A percentile compares a stretch with the other conserved stretches of the same genome.
Evolutionary conservation across 805 yeast species (phyloP).

Genomic region (Yamadazyma takamatsuzukensis): DNA sequence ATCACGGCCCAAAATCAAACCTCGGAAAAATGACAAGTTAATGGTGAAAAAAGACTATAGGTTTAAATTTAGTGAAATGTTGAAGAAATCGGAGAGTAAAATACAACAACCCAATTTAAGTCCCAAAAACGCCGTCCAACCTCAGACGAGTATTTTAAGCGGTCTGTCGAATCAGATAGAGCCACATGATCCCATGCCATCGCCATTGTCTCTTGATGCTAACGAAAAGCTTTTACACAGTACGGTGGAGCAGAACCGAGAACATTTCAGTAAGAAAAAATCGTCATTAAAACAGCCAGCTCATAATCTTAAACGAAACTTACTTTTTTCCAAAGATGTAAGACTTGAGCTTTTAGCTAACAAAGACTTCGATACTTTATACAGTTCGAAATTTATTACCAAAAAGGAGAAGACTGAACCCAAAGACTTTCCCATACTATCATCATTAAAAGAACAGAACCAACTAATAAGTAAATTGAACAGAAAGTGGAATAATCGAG

Average conservation of each 20-base stretch:
- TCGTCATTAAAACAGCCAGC: neutral
- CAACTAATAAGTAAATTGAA: slow-evolving; percentile 32
- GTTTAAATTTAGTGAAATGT: slow-evolving; percentile 16
- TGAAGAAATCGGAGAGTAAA: slow-evolving; percentile 6
- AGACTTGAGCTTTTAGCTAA: slow-evolving; percentile 30
- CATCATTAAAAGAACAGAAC: slow-evolving; percentile 27
- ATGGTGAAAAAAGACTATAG: slow-evolving; percentile 21
- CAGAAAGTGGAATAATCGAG: slow-evolving; percentile 42
- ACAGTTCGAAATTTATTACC: slow-evolving; percentile 8
- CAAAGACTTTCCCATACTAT: slow-evolving; percentile 8
- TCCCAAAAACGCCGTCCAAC: slow-evolving; percentile 2
- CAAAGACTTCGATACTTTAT: slow-evolving; percentile 9
- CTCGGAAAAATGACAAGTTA: slow-evolving; percentile 9
- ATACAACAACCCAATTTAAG: neutral
- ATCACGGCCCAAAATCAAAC: slow-evolving; percentile 6
- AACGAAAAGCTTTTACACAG: slow-evolving; percentile 6
- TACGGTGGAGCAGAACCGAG: slow-evolving; percentile 7
- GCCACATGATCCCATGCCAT: slow-evolving; percentile 19
- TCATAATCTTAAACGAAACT: slow-evolving; percentile 24
- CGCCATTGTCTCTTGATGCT: slow-evolving; percentile 20
- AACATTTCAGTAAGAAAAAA: slow-evolving; percentile 4
- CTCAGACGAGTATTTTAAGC: neutral
- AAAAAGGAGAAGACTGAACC: neutral
- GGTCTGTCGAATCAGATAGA: no score
- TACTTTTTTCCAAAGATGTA: slow-evolving; percentile 34